A percentile compares a stretch with the other conserved stretches of the same genome.
These are phyloP conservation scores for Mycocentrospora acerina DNA, from an alignment of 2,329 filamentous ascomycete genomes.

Conservation along the genomic window DNA sequence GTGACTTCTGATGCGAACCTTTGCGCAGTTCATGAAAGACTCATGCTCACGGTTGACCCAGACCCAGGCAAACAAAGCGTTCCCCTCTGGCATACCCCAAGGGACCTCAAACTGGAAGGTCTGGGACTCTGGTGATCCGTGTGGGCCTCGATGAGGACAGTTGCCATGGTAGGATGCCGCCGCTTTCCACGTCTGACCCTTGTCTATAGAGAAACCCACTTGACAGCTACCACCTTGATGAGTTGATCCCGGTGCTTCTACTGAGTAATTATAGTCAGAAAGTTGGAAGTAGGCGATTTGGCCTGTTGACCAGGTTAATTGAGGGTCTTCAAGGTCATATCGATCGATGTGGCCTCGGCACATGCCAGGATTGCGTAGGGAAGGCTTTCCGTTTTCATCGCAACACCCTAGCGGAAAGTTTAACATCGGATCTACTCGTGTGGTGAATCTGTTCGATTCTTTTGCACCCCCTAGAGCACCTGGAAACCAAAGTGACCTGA, in stretches of 20 bases:
- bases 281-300: constrained; percentile 42
- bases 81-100: constrained; percentile 38
- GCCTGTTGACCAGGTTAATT: no score
- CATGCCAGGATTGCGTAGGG: constrained; percentile 25
- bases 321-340: constrained; percentile 44
- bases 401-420: constrained; percentile 48
- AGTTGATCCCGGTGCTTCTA: constrained; percentile 31
- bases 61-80: constrained; percentile 47
- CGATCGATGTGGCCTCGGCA: constrained; percentile 45
- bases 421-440: constrained; percentile 21
- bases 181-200: constrained; percentile 46
- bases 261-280: constrained; percentile 11
- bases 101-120: constrained; percentile 47
- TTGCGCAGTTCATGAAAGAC: constrained; percentile 48
- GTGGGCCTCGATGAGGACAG: constrained; percentile 43
- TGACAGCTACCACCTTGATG: constrained; percentile 49
- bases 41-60: constrained; percentile 52
- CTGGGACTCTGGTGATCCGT: constrained; percentile 40
- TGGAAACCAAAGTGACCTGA: constrained; percentile 45
- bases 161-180: constrained; percentile 47
- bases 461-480: constrained; percentile 44
- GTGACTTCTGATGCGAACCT: constrained; percentile 46
- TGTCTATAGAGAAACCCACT: constrained; percentile 45
- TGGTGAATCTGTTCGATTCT: constrained; percentile 38
- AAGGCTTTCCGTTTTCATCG: constrained; percentile 22